These are phyloP conservation scores for Raphanus hybrid DNA, from an alignment of 441 rosid species.

Conservation along the genomic window DNA sequence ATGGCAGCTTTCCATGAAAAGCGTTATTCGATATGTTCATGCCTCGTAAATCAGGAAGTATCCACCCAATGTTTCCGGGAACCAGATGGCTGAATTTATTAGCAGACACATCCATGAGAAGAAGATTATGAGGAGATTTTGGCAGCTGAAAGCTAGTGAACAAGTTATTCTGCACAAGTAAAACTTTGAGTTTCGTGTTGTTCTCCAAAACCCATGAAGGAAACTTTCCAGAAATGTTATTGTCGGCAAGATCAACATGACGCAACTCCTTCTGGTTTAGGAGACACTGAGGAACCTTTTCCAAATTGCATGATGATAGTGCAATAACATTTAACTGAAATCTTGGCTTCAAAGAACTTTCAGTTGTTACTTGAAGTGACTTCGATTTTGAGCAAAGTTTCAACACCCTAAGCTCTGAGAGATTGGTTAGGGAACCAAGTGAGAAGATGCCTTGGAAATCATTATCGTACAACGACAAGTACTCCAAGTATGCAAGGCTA, in stretches of 20 bases:
- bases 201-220: constrained; percentile 31
- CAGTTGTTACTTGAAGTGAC: neutral
- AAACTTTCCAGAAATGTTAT: neutral
- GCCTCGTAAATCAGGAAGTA: too few relatives aligned
- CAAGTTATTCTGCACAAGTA: too few relatives aligned
- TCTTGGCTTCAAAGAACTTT: constrained; percentile 7
- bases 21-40: neutral
- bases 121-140: too few relatives aligned
- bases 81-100: too few relatives aligned
- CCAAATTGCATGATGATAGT: constrained; percentile 20
- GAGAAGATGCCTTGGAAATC: constrained; percentile 27
- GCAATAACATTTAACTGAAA: constrained; percentile 23
- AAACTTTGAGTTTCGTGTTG: constrained; percentile 15
- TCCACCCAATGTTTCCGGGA: too few relatives aligned
- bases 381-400: neutral
- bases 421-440: constrained; percentile 4
- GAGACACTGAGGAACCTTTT: constrained; percentile 33
- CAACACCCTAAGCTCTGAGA: constrained; percentile 1
- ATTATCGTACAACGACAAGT: constrained; percentile 7
- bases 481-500: constrained; percentile 18
- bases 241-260: constrained; percentile 30
- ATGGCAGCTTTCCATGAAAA: neutral
- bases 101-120: too few relatives aligned
- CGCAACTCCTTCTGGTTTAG: constrained; percentile 11
- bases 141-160: too few relatives aligned